These are phyloP conservation scores for Penicillium paxilli DNA, from an alignment of 495 filamentous ascomycete species.

Conservation along the genomic window DNA sequence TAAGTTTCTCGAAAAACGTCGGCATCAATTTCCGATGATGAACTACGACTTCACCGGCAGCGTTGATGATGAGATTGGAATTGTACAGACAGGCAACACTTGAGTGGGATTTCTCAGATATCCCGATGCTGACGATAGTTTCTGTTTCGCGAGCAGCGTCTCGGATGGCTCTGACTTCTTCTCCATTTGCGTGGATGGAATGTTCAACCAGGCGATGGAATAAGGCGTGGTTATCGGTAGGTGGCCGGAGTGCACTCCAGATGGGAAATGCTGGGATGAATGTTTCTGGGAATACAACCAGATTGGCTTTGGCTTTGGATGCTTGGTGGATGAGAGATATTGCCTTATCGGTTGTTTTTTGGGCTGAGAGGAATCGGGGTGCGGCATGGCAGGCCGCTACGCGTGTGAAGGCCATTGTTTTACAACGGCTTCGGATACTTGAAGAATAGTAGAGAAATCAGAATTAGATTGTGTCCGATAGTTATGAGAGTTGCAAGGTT, in stretches of 20 bases:
- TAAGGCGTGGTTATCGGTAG: constrained; percentile 31
- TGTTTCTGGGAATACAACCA: constrained; percentile 50
- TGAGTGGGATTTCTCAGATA: constrained; percentile 5
- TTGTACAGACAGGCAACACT: constrained; percentile 37
- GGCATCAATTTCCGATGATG: constrained; percentile 41
- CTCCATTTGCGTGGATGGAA: constrained; percentile 32
- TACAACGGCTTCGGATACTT: background rate
- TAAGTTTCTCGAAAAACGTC: constrained; percentile 40
- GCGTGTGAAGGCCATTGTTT: background rate
- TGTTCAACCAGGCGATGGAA: constrained; percentile 27
- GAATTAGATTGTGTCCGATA: background rate
- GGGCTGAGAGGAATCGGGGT: background rate
- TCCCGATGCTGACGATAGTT: constrained; percentile 20
- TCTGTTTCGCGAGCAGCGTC: constrained; percentile 8
- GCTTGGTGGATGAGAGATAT: constrained; percentile 39
- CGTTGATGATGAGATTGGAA: constrained; percentile 32
- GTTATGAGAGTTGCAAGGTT: too few species aligned
- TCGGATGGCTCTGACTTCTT: constrained; percentile 30
- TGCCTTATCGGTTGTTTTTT: constrained; percentile 21
- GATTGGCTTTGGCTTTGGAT: constrained; percentile 38
- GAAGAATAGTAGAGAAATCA: background rate
- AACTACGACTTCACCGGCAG: constrained; percentile 26
- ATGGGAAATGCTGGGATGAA: constrained; percentile 39
- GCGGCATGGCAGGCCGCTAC: background rate
- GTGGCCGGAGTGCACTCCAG: constrained; percentile 32